Percentiles rank a stretch among this genome's conserved stretches.
Conservation (phyloP, 2,329 filamentous ascomycete genomes). For the Stachybotrys chartarum region DNA sequence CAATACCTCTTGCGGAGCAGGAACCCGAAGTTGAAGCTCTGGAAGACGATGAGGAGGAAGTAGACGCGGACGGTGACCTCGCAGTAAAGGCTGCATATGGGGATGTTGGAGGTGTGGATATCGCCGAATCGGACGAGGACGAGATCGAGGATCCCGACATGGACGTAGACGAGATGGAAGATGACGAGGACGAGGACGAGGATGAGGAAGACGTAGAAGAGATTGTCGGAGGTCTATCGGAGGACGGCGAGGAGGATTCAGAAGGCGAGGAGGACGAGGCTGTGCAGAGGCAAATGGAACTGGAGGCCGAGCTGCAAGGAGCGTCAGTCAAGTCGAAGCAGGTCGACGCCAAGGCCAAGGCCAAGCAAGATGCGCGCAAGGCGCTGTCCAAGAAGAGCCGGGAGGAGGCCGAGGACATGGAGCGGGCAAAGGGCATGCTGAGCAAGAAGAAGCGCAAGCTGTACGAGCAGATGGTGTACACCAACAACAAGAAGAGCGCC, state of each 20-base stretch:
- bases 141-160: constrained; percentile 8
- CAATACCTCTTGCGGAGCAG: constrained; percentile 75
- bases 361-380: constrained; percentile 64
- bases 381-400: constrained; percentile 63
- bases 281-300: constrained; percentile 74
- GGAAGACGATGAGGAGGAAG: constrained; percentile 53
- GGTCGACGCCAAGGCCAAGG: constrained; percentile 44
- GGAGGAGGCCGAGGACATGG: constrained; percentile 78
- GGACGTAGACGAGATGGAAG: constrained; percentile 31
- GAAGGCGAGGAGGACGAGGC: constrained; percentile 52
- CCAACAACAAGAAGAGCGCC: constrained; percentile 85
- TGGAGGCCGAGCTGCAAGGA: constrained; percentile 86
- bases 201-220: constrained; percentile 13
- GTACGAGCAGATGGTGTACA: constrained; percentile 95
- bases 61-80: constrained; percentile 32
- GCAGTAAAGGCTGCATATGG: constrained; percentile 29
- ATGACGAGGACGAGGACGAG: constrained; percentile 38
- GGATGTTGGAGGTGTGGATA: constrained; percentile 41
- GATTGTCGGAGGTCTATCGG: constrained; percentile 40
- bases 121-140: constrained; percentile 34
- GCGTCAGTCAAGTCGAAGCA: constrained; percentile 46
- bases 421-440: constrained; percentile 96
- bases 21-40: constrained; percentile 81
- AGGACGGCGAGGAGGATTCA: constrained; percentile 34
- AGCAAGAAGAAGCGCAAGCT: constrained; percentile 96